Evolutionary conservation across 108 stramenopile genomes (phyloP).

Genomic region (Nitzschia putrida): DNA sequence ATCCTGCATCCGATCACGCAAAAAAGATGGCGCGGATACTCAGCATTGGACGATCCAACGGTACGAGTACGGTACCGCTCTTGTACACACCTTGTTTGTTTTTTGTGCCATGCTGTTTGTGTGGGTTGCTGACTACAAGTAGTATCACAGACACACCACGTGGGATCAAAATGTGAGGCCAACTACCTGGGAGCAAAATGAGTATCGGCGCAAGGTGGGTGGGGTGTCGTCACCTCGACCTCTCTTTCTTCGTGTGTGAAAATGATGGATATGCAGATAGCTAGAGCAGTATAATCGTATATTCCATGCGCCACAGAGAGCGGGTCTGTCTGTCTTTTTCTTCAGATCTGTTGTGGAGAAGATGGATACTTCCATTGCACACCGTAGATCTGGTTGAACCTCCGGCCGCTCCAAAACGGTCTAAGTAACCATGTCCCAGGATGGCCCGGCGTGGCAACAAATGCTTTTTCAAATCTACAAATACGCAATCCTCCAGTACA

Average conservation of each 20-base stretch:
- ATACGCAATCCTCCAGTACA: not conserved
- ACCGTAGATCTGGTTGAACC: not conserved
- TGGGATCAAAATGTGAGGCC: not conserved
- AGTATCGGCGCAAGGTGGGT: not conserved
- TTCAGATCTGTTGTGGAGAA: slow-evolving; percentile 1
- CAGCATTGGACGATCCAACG: no score
- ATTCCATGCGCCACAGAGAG: not conserved
- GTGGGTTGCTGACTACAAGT: no score
- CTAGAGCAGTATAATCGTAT: not conserved
- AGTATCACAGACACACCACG: no score
- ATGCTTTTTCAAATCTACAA: slow-evolving; percentile 4
- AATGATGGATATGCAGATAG: not conserved
- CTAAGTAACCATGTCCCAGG: slow-evolving; percentile 8
- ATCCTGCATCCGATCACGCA: no score
- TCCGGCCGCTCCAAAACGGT: not conserved
- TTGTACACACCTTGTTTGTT: no score
- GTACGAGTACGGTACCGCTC: no score
- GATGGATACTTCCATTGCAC: not conserved
- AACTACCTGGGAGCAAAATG: no score
- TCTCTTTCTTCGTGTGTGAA: slow-evolving; percentile 1
- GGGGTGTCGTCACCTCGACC: not conserved
- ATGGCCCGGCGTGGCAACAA: not conserved
- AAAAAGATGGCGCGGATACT: no score
- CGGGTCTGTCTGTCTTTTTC: not conserved
- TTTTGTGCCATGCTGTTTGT: no score